A percentile compares a stretch with the other conserved stretches of the same genome.
Evolutionary conservation across 495 filamentous ascomycete species (phyloP).

Genomic region (Daldinia vernicosa): DNA sequence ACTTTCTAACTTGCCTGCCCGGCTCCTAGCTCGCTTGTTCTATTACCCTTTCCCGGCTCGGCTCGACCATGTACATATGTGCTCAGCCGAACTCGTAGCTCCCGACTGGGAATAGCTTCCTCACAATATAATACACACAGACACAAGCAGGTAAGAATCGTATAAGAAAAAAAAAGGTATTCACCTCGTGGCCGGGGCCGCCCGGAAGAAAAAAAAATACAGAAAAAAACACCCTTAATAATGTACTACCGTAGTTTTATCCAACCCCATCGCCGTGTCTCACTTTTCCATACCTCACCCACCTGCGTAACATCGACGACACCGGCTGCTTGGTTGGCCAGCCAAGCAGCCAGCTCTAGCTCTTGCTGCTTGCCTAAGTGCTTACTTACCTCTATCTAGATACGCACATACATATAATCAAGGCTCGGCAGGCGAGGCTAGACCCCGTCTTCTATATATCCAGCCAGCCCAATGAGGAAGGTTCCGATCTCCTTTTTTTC

Average conservation of each 20-base stretch:
- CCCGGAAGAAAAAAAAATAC: background rate
- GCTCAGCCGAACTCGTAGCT: too few species aligned
- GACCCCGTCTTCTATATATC: background rate
- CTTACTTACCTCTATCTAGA: background rate
- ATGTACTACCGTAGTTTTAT: background rate
- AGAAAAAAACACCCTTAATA: too few species aligned
- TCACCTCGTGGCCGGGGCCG: background rate
- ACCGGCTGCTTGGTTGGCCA: background rate
- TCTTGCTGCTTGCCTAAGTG: background rate
- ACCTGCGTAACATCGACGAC: background rate
- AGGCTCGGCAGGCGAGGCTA: slow-evolving; percentile 16
- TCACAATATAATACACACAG: too few species aligned
- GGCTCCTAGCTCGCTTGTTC: background rate
- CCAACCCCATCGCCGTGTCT: slow-evolving; percentile 14
- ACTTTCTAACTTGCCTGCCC: too few species aligned
- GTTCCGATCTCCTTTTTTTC: slow-evolving; percentile 14
- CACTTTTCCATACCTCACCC: background rate
- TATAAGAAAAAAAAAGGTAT: background rate
- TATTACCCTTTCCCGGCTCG: too few species aligned
- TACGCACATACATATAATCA: background rate
- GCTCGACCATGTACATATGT: too few species aligned
- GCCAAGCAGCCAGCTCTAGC: background rate
- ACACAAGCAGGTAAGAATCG: too few species aligned
- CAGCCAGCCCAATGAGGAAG: slow-evolving; percentile 27
- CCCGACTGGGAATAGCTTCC: too few species aligned